phyloP scores from a whole-genome alignment of 768 basidiomycete genomes.

The Lactarius tabidus region DNA sequence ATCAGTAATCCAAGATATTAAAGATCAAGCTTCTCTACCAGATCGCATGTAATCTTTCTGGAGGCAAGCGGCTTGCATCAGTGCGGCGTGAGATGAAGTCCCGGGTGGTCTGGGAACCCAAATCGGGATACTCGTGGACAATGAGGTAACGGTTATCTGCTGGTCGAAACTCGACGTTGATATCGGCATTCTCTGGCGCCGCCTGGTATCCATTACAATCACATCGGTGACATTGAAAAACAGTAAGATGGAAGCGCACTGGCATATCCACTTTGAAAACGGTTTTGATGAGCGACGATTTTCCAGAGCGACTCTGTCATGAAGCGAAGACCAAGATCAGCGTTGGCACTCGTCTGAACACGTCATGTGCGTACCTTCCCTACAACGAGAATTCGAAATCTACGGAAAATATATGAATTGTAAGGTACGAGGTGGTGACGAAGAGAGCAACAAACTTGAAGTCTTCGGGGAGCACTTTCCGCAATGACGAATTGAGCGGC shows the following conservation, averaged over 20 bases:
- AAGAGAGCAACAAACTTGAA: not conserved
- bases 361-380: conserved; percentile 8
- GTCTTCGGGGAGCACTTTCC: not conserved
- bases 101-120: not conserved
- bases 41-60: conserved; percentile 13
- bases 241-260: not conserved
- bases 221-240: not conserved
- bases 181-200: not conserved
- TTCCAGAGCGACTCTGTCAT: conserved; percentile 7
- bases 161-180: not conserved
- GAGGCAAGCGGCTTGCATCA: not conserved
- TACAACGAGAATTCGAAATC: conserved; percentile 16
- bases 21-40: not conserved
- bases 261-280: conserved; percentile 7
- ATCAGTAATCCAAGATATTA: not conserved
- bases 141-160: conserved; percentile 2
- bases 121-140: conserved; percentile 5
- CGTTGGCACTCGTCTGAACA: too few species aligned
- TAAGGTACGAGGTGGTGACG: not conserved
- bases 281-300: conserved; percentile 11
- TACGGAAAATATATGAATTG: not conserved
- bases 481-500: not conserved
- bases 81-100: not conserved
- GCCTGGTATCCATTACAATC: not conserved
- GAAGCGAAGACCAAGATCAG: not conserved